These are phyloP conservation scores for Vanrija humicola DNA, from an alignment of 1,284 basidiomycete genomes.

Conservation along the genomic window DNA sequence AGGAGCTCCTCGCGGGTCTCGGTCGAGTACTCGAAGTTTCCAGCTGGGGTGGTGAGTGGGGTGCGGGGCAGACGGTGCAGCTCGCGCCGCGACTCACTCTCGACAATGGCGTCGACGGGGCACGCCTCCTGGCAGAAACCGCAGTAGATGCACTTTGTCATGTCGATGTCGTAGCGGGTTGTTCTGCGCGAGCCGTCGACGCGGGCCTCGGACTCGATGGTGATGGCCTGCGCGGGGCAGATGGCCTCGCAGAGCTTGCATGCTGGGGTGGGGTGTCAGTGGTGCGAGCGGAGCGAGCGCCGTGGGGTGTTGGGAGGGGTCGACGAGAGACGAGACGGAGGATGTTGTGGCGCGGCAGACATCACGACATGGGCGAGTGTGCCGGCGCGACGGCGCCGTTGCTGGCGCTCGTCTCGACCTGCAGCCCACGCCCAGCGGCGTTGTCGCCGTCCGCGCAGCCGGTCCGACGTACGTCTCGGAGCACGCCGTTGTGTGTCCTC, in stretches of 20 bases:
- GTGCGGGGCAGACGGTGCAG: not conserved
- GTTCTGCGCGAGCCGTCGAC: slow-evolving; percentile 94
- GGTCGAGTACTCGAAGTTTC: slow-evolving; percentile 94
- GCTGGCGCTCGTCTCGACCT: too few species aligned
- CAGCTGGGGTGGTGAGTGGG: slow-evolving; percentile 56
- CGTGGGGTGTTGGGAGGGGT: too few species aligned
- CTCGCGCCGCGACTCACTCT: slow-evolving; percentile 63
- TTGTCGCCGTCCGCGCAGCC: too few species aligned
- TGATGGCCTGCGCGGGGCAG: slow-evolving; percentile 98
- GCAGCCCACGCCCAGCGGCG: too few species aligned
- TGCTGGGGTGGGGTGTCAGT: slow-evolving; percentile 57
- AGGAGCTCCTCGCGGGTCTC: slow-evolving; percentile 97
- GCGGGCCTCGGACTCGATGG: slow-evolving; percentile 96
- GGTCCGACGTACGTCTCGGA: too few species aligned
- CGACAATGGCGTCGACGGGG: slow-evolving; percentile 98
- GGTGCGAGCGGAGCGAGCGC: not conserved
- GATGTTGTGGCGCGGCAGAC: too few species aligned
- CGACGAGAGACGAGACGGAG: too few species aligned
- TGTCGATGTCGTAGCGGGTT: slow-evolving; percentile 98
- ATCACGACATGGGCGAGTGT: too few species aligned
- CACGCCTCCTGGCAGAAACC: slow-evolving; percentile 99
- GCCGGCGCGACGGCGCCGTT: too few species aligned
- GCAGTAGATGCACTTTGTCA: slow-evolving; percentile 90
- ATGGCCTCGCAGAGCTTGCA: slow-evolving; percentile 99
- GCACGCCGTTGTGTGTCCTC: too few species aligned